Evolutionary conservation across 2,329 filamentous ascomycete genomes (phyloP).

Genomic region (Fusarium caatingaense): DNA sequence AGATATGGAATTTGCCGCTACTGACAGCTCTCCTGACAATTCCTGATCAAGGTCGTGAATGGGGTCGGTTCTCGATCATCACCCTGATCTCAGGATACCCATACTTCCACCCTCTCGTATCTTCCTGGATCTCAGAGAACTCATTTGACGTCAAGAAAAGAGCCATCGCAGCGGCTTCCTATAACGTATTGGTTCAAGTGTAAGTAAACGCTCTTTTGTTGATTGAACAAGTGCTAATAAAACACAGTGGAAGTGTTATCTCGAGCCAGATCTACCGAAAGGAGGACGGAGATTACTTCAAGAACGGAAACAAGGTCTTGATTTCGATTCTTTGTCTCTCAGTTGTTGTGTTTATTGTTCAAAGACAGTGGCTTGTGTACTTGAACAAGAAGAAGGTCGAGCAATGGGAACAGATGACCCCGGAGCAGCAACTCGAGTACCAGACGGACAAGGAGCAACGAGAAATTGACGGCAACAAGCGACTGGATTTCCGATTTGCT

Average conservation of each 20-base stretch:
- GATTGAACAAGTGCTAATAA: not conserved
- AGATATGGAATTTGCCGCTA: slow-evolving; percentile 64
- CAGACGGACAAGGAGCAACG: slow-evolving; percentile 57
- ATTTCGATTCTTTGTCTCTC: slow-evolving; percentile 63
- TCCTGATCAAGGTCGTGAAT: slow-evolving; percentile 60
- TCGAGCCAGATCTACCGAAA: slow-evolving; percentile 61
- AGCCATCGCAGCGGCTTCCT: slow-evolving; percentile 60
- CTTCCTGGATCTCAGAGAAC: slow-evolving; percentile 63
- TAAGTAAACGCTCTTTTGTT: slow-evolving; percentile 12
- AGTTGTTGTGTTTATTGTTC: slow-evolving; percentile 61
- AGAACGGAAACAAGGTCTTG: slow-evolving; percentile 67
- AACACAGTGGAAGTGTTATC: slow-evolving; percentile 53
- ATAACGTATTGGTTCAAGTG: slow-evolving; percentile 61
- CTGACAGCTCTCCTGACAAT: slow-evolving; percentile 63
- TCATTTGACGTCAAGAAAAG: slow-evolving; percentile 62
- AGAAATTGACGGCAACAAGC: slow-evolving; percentile 61
- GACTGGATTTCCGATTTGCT: slow-evolving; percentile 63
- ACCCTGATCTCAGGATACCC: slow-evolving; percentile 66
- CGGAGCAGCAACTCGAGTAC: slow-evolving; percentile 58
- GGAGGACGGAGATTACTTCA: slow-evolving; percentile 67
- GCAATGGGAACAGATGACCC: slow-evolving; percentile 59
- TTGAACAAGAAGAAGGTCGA: slow-evolving; percentile 62
- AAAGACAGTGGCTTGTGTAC: slow-evolving; percentile 57
- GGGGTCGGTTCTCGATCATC: slow-evolving; percentile 63
- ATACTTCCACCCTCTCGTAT: slow-evolving; percentile 67